Evolutionary conservation across 305 asterid species (phyloP), one percentile per base, ranked within the genome.

Genomic region (Solanum hybrid): DNA sequence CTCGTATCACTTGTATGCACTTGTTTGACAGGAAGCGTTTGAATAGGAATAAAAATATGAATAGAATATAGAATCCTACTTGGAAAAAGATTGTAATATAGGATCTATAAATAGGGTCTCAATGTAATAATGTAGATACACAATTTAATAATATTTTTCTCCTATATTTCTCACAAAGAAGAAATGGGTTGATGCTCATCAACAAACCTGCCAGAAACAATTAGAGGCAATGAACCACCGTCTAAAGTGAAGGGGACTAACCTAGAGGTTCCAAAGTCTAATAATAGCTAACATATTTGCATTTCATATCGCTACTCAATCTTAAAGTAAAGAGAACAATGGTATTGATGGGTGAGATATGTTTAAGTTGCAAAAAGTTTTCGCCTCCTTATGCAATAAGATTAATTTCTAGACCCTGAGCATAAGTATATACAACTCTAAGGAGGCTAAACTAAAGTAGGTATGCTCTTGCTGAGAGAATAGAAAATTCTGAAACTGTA

Each of bases 381-480:
- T 84, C 4, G 6, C 75, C 75, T 51, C 73, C 87, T 31, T 84
- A 13, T 14, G 34, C 89, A 35, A 88, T 72, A 60, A 75, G 86
- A 87, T 22, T 76, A 88, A 88, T 56, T 42, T 75, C 86, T 88
- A 85, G 64, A 88, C 27, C 27, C 26, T 2, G 22, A 78, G 56
- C 13, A 34, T 60, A 78, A 88, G 46, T 81, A 51, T 75, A 32
- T 51, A 46, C 37, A 31, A 78, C 35, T 78, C 12, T 32, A 60
- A 73, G 31, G 82, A 87, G 85, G 36, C 66, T 56, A 56, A 51
- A 85, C 31, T 46, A 29, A 86, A 11, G 71, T 16, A 73, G 34
- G 72, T 6, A 87, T 73, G 89, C 71, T 73, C 85, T 86, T 85
- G 81, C 42, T 69, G 56, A 29, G 88, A 36, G 20, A 91, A 85